Evolutionary conservation across 768 basidiomycete genomes (phyloP).

Genomic region (Hericium rajendrae): DNA sequence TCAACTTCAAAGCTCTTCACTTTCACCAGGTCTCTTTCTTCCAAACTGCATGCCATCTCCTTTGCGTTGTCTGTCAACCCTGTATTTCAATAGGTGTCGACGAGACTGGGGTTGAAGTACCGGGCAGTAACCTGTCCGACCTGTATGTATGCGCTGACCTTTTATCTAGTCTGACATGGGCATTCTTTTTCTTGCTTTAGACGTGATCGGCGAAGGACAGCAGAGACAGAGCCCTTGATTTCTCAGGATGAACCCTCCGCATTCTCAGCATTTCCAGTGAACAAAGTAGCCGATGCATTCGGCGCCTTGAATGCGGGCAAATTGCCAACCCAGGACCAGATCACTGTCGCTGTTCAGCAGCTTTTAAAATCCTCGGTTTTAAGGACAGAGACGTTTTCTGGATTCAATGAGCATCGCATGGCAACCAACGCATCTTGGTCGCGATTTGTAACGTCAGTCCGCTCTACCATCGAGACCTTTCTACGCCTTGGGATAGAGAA

Average conservation of each 20-base stretch:
- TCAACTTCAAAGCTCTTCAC: no score
- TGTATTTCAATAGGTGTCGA: no score
- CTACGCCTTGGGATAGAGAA: not conserved
- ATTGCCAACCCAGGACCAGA: not conserved
- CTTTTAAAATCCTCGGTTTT: not conserved
- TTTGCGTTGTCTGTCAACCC: no score
- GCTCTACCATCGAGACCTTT: not conserved
- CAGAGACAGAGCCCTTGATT: not conserved
- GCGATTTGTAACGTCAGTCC: not conserved
- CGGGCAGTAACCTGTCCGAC: no score
- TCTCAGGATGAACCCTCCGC: not conserved
- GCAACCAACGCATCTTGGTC: not conserved
- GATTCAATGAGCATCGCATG: not conserved
- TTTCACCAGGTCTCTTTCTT: no score
- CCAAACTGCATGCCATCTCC: no score
- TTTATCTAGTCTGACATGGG: no score
- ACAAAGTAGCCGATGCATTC: not conserved
- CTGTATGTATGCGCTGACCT: no score
- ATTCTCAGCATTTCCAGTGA: not conserved
- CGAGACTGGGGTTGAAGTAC: no score
- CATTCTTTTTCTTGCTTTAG: no score
- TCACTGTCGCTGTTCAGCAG: not conserved
- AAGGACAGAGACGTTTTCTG: not conserved
- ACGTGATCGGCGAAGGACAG: no score
- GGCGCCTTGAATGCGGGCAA: not conserved